These are phyloP conservation scores for Lithospermum erythrorhizon DNA, from an alignment of 257 asterid genomes.

Conservation along the genomic window DNA sequence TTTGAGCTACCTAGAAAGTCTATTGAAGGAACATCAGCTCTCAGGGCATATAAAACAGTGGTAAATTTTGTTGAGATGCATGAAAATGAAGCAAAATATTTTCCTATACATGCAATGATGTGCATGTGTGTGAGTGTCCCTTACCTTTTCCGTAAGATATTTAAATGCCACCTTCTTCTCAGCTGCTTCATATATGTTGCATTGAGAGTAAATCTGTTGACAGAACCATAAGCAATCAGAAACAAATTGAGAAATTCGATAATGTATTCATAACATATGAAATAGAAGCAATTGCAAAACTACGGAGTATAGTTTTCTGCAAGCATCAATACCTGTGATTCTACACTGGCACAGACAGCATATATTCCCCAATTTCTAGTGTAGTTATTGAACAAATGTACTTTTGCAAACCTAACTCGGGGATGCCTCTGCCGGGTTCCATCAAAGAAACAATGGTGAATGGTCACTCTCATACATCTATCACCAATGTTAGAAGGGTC, in stretches of 20 bases:
- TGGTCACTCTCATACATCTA: conserved; percentile 66
- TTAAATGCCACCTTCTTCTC: conserved; percentile 72
- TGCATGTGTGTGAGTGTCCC: neutral
- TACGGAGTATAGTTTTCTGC: neutral
- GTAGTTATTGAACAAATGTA: conserved; percentile 77
- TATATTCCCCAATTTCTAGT: conserved; percentile 72
- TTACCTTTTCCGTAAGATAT: conserved; percentile 70
- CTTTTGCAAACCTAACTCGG: conserved; percentile 77
- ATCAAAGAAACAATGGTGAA: conserved; percentile 89
- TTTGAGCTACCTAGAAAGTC: no score
- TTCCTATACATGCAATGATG: neutral
- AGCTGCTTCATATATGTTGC: conserved; percentile 88
- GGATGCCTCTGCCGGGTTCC: conserved; percentile 93
- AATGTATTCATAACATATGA: neutral
- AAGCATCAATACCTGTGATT: conserved; percentile 48
- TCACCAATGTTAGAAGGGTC: conserved; percentile 59
- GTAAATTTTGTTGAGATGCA: no score
- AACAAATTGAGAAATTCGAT: neutral
- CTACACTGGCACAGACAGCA: conserved; percentile 95
- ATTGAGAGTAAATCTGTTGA: conserved; percentile 62
- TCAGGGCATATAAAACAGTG: neutral
- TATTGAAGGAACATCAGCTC: no score
- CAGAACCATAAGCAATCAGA: neutral
- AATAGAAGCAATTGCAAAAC: neutral
- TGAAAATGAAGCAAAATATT: no score